Evolutionary conservation across 805 yeast species (phyloP).

Genomic region (Candida stauntonica): DNA sequence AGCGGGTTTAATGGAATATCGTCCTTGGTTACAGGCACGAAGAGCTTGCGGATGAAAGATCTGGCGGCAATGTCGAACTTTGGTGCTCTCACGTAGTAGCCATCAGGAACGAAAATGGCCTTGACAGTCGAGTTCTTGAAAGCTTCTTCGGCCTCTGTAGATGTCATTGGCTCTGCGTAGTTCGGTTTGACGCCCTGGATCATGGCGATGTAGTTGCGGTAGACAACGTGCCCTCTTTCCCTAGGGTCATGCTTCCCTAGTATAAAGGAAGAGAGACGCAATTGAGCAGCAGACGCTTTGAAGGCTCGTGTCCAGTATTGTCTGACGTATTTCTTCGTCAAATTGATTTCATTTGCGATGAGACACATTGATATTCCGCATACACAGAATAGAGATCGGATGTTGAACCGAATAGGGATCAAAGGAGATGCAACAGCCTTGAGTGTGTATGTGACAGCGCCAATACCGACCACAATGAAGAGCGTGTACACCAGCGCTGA

Average conservation of each 20-base stretch:
- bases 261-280: slow-evolving; percentile 81
- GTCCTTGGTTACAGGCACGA: slow-evolving; percentile 78
- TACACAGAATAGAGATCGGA: neutral
- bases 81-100: slow-evolving; percentile 82
- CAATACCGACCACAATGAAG: slow-evolving; percentile 73
- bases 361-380: neutral
- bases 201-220: slow-evolving; percentile 45
- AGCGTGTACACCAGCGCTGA: slow-evolving; percentile 72
- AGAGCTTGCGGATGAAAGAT: slow-evolving; percentile 57
- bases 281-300: slow-evolving; percentile 44
- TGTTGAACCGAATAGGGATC: slow-evolving; percentile 17
- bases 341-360: slow-evolving; percentile 3
- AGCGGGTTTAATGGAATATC: slow-evolving; percentile 54
- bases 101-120: slow-evolving; percentile 74
- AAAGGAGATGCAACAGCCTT: slow-evolving; percentile 16
- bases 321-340: slow-evolving; percentile 35
- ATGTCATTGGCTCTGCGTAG: slow-evolving; percentile 51
- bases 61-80: slow-evolving; percentile 72
- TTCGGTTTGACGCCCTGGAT: slow-evolving; percentile 46
- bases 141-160: slow-evolving; percentile 38
- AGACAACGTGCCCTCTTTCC: slow-evolving; percentile 67
- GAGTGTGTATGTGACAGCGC: slow-evolving; percentile 32
- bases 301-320: slow-evolving; percentile 63
- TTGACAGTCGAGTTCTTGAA: slow-evolving; percentile 38
- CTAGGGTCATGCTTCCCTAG: slow-evolving; percentile 54